Conservation (phyloP, 225 moss, liverwort and hornwort genomes). For the Physcomitrium patens region DNA sequence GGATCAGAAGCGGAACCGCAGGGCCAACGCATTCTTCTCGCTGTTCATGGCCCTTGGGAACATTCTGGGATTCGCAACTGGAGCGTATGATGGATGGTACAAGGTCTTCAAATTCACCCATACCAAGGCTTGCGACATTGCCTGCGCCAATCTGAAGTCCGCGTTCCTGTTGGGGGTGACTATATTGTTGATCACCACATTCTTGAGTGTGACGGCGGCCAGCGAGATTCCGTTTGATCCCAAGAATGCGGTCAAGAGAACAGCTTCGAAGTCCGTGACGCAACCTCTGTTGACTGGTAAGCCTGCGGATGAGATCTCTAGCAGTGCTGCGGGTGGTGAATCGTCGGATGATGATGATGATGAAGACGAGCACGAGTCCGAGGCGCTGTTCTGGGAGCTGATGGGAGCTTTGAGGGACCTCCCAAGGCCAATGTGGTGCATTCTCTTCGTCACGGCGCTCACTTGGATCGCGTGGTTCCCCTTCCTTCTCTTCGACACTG, state of each 20-base stretch:
- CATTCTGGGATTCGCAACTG: slow-evolving; percentile 61
- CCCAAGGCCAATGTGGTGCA: slow-evolving; percentile 62
- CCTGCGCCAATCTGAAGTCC: slow-evolving; percentile 65
- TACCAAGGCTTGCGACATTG: slow-evolving; percentile 44
- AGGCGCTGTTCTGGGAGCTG: slow-evolving; percentile 65
- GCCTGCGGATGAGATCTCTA: not conserved
- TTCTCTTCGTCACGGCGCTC: slow-evolving; percentile 55
- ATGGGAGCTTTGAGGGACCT: slow-evolving; percentile 52
- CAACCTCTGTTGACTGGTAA: slow-evolving; percentile 43
- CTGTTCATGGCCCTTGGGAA: slow-evolving; percentile 42
- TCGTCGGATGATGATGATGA: slow-evolving; percentile 47
- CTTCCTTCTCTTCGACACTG: too few species aligned
- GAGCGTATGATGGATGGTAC: slow-evolving; percentile 63
- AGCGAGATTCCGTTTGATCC: slow-evolving; percentile 58
- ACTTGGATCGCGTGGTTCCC: too few species aligned
- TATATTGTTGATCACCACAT: slow-evolving; percentile 42
- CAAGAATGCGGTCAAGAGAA: not conserved
- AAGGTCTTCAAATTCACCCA: slow-evolving; percentile 36
- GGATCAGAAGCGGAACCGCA: slow-evolving; percentile 50
- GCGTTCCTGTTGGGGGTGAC: slow-evolving; percentile 63
- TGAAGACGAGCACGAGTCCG: slow-evolving; percentile 49
- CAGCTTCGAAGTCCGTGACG: slow-evolving; percentile 26
- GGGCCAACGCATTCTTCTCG: slow-evolving; percentile 57
- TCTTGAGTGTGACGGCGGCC: slow-evolving; percentile 63
- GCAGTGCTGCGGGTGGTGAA: slow-evolving; percentile 31